Conservation (phyloP, 306 rosid genomes). For the Prunus mira region DNA sequence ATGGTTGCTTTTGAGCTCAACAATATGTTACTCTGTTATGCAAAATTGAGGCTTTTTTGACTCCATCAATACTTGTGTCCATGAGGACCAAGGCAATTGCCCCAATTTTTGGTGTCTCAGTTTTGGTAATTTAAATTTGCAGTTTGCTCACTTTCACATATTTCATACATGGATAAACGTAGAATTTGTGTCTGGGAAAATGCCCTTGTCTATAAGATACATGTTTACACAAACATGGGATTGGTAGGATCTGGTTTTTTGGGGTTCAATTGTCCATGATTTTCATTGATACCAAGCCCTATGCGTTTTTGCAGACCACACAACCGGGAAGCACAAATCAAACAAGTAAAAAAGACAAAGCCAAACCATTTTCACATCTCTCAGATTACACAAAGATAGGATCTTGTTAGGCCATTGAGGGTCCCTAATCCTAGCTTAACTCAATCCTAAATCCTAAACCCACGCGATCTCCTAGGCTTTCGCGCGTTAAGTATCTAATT, state of each 20-base stretch:
- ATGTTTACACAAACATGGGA: constrained; percentile 31
- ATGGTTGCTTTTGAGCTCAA: constrained; percentile 22
- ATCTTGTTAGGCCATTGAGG: constrained; percentile 47
- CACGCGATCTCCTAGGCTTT: constrained; percentile 30
- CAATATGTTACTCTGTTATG: constrained; percentile 24
- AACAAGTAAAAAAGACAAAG: background rate
- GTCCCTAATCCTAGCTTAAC: constrained; percentile 30
- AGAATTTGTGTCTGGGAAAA: constrained; percentile 20
- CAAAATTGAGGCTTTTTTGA: constrained; percentile 24
- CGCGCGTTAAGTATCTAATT: background rate
- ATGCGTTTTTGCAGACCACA: background rate
- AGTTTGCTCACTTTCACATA: constrained; percentile 22
- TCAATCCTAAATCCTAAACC: constrained; percentile 5
- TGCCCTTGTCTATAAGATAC: constrained; percentile 7
- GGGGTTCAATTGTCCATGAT: background rate
- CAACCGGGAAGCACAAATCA: background rate
- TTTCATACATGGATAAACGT: constrained; percentile 24
- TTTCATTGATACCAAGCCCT: background rate
- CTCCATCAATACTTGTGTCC: constrained; percentile 28
- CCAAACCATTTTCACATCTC: background rate
- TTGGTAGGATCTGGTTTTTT: background rate
- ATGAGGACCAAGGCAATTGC: constrained; percentile 29
- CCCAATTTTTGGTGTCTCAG: constrained; percentile 14
- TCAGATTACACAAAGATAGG: constrained; percentile 35
- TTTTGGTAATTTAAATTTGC: constrained; percentile 21